Evolutionary conservation across 176 grass and related monocot species (phyloP), one percentile per base, ranked within the genome.

Genomic region (Aegilops bicornis): DNA sequence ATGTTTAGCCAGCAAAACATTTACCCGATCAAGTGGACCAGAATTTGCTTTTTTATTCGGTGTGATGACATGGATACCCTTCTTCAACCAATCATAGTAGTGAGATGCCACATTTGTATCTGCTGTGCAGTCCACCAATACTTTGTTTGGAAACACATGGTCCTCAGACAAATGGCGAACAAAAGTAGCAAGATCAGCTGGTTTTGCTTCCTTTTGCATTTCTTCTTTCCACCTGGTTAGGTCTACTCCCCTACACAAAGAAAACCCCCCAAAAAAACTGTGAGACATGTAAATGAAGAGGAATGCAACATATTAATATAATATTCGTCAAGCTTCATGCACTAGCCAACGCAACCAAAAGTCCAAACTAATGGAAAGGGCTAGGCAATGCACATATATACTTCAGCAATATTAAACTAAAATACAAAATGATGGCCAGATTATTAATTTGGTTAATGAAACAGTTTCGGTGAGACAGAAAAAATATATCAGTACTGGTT

Each of bases 41-140:
- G 96, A 95, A 85, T 98, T 98, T 64, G 93, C 96, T 83, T 95
- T 98, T 89, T 98, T 98, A 88, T 98, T 98, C 5, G 96, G 96
- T 8, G 96, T 98, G 36, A 98, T 89, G 69, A 98, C 96, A 89
- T 98, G 91, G 77, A 98, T 95, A 42, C 96, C 96, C 85, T 94
- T 93, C 73, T 80, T 88, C 80, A 98, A 80, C 96, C 96, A 98
- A 77, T 95, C 91, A 39, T 95, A 94, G 62, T 98, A 98, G 64
- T 88, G 82, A 79, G 91, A 95, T 84, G 96, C 93, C 60, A 98
- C 82, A 77, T 84, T 90, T 59, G 96, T 91, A 88, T 98, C 91
- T 81, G 96, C 96, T 52, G 96, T 98, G 84, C 96, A 98, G 88
- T 98, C 96, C 84, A 98, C 93, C 88, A 98, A 64, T 80, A 98